Percentiles rank a stretch among this genome's conserved stretches.
Conservation (phyloP, 2,329 filamentous ascomycete species). For the Leptographium procerum region DNA sequence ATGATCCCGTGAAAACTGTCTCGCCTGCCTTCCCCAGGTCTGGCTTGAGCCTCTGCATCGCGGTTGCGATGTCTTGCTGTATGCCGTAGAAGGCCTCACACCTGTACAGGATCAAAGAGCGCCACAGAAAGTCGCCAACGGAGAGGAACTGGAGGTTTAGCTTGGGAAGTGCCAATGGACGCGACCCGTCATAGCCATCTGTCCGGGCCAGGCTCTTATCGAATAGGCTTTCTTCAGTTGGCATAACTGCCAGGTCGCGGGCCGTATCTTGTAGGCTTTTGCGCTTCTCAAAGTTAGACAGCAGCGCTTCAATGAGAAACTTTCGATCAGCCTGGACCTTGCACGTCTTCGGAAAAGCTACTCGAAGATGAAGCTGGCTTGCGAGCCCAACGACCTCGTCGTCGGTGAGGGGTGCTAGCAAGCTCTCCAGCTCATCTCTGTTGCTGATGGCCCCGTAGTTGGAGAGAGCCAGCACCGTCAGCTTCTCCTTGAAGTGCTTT, state of each 20-base stretch:
- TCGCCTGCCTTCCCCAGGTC: constrained; percentile 51
- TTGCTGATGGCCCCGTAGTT: constrained; percentile 85
- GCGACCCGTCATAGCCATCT: constrained; percentile 77
- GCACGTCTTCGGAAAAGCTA: constrained; percentile 64
- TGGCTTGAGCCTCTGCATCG: constrained; percentile 68
- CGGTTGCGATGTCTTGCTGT: constrained; percentile 77
- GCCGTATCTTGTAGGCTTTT: constrained; percentile 74
- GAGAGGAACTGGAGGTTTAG: constrained; percentile 92
- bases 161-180: constrained; percentile 83
- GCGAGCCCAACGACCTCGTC: constrained; percentile 62
- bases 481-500: constrained; percentile 76
- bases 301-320: constrained; percentile 59
- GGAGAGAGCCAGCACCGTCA: constrained; percentile 82
- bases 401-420: constrained; percentile 63
- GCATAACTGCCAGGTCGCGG: constrained; percentile 61
- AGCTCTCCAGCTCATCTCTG: constrained; percentile 62
- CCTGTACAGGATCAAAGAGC: constrained; percentile 78
- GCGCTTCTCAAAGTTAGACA: constrained; percentile 64
- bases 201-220: constrained; percentile 68
- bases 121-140: constrained; percentile 92
- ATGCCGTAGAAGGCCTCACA: constrained; percentile 91
- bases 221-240: constrained; percentile 74
- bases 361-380: constrained; percentile 63
- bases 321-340: constrained; percentile 51
- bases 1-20: constrained; percentile 69